Evolutionary conservation across 2,329 filamentous ascomycete species (phyloP).

Genomic region (Venturia carpophila): DNA sequence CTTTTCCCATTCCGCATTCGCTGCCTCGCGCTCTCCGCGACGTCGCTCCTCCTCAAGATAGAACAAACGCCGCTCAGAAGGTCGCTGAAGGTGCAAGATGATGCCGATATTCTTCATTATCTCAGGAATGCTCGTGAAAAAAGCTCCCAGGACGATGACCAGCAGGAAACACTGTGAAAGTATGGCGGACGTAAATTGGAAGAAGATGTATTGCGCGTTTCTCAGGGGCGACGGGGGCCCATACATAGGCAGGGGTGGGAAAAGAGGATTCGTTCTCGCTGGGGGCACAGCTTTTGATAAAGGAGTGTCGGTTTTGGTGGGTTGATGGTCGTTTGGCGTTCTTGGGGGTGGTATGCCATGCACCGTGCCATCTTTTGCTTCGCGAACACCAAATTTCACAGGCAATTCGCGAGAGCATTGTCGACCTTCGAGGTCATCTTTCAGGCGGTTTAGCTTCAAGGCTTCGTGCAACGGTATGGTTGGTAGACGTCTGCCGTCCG

Average conservation of each 20-base stretch:
- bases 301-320: conserved; percentile 29
- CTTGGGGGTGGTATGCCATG: conserved; percentile 31
- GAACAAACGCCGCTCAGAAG: conserved; percentile 57
- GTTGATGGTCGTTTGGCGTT: conserved; percentile 35
- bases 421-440: conserved; percentile 41
- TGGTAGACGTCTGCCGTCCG: conserved; percentile 58
- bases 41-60: conserved; percentile 60
- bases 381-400: conserved; percentile 27
- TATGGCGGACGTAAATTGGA: conserved; percentile 62
- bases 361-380: conserved; percentile 37
- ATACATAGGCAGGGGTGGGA: conserved; percentile 76
- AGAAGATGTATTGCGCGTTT: conserved; percentile 56
- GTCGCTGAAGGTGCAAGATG: conserved; percentile 52
- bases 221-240: conserved; percentile 62
- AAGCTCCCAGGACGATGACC: conserved; percentile 65
- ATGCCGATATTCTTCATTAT: conserved; percentile 44
- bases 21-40: conserved; percentile 57
- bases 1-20: conserved; percentile 26
- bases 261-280: conserved; percentile 68
- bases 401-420: conserved; percentile 28
- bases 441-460: conserved; percentile 58
- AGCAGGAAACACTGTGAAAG: conserved; percentile 71
- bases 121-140: conserved; percentile 57
- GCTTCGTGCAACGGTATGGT: conserved; percentile 64
- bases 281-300: conserved; percentile 46